Percentiles rank a stretch among this genome's conserved stretches.
Evolutionary conservation across 139 green algal species (phyloP).

Genomic region (Chlorella sorokiniana): DNA sequence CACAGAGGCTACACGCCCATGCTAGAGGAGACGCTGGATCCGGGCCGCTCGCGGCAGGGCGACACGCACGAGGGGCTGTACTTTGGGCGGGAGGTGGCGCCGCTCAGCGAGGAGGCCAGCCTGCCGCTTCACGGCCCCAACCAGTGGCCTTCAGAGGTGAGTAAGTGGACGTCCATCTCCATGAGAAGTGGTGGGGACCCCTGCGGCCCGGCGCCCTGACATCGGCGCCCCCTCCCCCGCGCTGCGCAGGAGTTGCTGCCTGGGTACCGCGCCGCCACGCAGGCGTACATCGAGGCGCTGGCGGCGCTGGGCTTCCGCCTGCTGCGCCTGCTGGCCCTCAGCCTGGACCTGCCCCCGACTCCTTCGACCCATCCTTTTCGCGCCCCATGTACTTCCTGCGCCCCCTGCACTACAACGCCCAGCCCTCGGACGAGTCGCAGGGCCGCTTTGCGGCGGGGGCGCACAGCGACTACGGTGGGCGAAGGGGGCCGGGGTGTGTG

Average conservation of each 20-base stretch:
- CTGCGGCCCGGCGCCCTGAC: background rate
- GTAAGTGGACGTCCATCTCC: background rate
- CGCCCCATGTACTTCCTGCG: conserved; percentile 80
- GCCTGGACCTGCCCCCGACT: conserved; percentile 68
- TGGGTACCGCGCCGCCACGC: conserved; percentile 47
- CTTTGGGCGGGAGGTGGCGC: conserved; percentile 72
- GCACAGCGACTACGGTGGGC: conserved; percentile 89
- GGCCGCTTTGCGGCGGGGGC: conserved; percentile 65
- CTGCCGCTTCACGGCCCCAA: conserved; percentile 92
- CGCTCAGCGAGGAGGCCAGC: conserved; percentile 50
- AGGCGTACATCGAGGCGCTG: conserved; percentile 67
- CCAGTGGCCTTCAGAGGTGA: conserved; percentile 73
- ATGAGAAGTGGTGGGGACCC: background rate
- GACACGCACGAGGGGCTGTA: conserved; percentile 94
- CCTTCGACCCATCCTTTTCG: conserved; percentile 78
- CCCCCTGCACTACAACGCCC: conserved; percentile 83
- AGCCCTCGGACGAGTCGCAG: background rate
- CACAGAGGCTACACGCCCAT: conserved; percentile 57
- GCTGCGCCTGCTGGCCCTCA: conserved; percentile 76
- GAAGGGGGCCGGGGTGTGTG: background rate
- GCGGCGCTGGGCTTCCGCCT: conserved; percentile 56
- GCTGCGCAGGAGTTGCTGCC: conserved; percentile 46
- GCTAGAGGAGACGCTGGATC: conserved; percentile 89
- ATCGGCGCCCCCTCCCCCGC: background rate
- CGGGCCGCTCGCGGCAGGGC: conserved; percentile 25